These are phyloP conservation scores for Medicago lupulina DNA, from an alignment of 306 rosid species.

Conservation along the genomic window DNA sequence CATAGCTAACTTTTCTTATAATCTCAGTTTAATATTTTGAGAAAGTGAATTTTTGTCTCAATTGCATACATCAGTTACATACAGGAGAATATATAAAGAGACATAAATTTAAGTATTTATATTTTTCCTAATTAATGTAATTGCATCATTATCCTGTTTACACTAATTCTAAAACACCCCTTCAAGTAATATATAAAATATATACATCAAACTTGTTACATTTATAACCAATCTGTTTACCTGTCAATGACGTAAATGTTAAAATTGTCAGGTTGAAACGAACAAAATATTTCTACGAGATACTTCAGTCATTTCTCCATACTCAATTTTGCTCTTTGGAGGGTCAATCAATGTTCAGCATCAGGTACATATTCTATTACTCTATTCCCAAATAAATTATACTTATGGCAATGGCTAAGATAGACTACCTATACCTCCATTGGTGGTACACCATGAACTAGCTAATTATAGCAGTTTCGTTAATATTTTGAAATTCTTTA, in stretches of 20 bases:
- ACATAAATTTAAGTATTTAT: background rate
- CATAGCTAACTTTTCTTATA: background rate
- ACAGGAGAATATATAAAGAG: background rate
- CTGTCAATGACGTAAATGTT: background rate
- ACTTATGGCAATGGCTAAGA: background rate
- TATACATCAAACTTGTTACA: background rate
- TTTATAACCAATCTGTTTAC: background rate
- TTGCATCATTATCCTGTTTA: background rate
- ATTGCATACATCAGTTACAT: background rate
- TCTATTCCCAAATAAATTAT: conserved; percentile 12
- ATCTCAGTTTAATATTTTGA: background rate
- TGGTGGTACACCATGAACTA: background rate
- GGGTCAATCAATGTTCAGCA: conserved; percentile 87
- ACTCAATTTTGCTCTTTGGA: conserved; percentile 90
- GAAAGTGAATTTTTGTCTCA: background rate
- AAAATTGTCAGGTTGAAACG: conserved; percentile 79
- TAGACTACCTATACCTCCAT: background rate
- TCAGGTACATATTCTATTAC: conserved; percentile 61
- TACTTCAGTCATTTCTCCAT: conserved; percentile 85
- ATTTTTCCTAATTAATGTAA: background rate
- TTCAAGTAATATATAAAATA: background rate
- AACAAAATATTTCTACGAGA: conserved; percentile 83
- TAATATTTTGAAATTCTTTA: background rate
- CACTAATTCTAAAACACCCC: background rate
- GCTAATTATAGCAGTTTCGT: background rate